Conservation (phyloP, 495 filamentous ascomycete genomes). For the Pseudomonodictys pantanalensis region DNA sequence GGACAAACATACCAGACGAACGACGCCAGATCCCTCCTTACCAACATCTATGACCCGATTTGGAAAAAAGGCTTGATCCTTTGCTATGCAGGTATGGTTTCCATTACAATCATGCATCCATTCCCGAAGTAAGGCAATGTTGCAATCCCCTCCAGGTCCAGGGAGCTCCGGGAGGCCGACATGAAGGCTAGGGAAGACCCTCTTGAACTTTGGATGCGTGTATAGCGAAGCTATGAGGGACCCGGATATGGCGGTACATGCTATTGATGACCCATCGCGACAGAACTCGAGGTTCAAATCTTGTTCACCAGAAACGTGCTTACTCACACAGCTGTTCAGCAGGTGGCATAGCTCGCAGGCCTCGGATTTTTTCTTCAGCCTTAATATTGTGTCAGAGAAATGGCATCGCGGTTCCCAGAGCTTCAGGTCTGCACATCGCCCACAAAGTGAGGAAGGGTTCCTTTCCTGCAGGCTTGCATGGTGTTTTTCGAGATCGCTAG, state of each 20-base stretch:
- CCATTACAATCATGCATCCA: conserved; percentile 28
- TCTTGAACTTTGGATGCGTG: neutral
- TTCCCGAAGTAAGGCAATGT: conserved; percentile 11
- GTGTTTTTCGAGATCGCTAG: neutral
- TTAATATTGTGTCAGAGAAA: conserved; percentile 1
- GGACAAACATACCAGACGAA: neutral
- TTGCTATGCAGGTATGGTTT: conserved; percentile 8
- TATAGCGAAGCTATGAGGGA: conserved; percentile 1
- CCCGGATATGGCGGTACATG: neutral
- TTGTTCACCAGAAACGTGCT: neutral
- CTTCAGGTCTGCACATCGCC: neutral
- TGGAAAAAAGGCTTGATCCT: conserved; percentile 5
- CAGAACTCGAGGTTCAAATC: neutral
- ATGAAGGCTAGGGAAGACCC: neutral
- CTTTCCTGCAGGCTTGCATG: neutral
- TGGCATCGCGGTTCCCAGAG: neutral
- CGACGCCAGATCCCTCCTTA: neutral
- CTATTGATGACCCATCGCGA: neutral
- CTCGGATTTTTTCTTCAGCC: neutral
- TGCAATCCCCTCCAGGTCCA: neutral
- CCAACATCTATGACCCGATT: conserved; percentile 39
- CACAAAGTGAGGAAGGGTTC: neutral
- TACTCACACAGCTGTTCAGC: neutral
- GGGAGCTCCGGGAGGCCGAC: neutral
- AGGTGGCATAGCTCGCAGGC: neutral